These are phyloP conservation scores for Aspergillus awamori DNA, from an alignment of 2,329 filamentous ascomycete genomes.

Conservation along the genomic window DNA sequence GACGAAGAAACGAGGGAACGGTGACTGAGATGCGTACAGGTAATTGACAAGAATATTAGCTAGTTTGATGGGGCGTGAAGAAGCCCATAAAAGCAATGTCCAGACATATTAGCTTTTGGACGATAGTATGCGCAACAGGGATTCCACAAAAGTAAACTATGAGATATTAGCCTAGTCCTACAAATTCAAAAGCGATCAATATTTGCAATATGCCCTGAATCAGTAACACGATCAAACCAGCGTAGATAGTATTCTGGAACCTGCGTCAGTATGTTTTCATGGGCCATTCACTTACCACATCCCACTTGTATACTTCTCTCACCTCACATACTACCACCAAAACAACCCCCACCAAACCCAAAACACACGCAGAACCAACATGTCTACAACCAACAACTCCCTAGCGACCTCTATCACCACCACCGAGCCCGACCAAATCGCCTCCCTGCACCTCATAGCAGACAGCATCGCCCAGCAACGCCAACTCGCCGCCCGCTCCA, in stretches of 20 bases:
- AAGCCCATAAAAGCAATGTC: no score
- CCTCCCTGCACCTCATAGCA: slow-evolving; percentile 72
- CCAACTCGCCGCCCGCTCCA: slow-evolving; percentile 63
- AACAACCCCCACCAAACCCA: not conserved
- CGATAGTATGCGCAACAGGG: no score
- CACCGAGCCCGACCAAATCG: slow-evolving; percentile 62
- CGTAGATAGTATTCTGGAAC: not conserved
- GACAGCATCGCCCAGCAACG: slow-evolving; percentile 83
- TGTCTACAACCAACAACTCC: not conserved
- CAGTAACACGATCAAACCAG: not conserved
- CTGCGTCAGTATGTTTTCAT: not conserved
- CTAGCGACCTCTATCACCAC: slow-evolving; percentile 39
- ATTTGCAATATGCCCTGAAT: no score
- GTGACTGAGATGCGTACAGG: not conserved
- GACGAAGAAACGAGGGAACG: not conserved
- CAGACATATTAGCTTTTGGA: no score
- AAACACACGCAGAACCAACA: not conserved
- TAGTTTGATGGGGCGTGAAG: no score
- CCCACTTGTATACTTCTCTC: not conserved
- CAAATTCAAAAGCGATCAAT: no score
- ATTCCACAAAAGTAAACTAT: no score
- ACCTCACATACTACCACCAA: not conserved
- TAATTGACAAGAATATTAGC: not conserved
- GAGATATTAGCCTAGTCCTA: no score
- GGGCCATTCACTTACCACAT: no score